Evolutionary conservation across 2,329 filamentous ascomycete species (phyloP).

Genomic region (Colletotrichum musicola): DNA sequence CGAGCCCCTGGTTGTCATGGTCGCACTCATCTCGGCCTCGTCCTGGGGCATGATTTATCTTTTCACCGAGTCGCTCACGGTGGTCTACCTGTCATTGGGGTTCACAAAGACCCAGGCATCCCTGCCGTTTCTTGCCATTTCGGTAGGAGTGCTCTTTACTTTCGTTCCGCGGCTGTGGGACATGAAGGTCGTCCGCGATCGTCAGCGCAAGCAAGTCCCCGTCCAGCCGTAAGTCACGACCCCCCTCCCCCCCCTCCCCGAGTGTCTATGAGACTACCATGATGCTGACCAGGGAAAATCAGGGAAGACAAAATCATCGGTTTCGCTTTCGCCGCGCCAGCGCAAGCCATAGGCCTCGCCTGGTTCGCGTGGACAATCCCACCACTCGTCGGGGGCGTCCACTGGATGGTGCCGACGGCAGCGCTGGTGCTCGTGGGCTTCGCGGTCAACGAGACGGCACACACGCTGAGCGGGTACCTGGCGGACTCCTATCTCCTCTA

Average conservation of each 20-base stretch:
- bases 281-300: not conserved
- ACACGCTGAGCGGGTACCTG: constrained; percentile 44
- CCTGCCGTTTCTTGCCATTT: constrained; percentile 55
- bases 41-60: constrained; percentile 62
- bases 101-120: constrained; percentile 51
- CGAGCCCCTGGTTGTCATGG: constrained; percentile 59
- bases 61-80: constrained; percentile 57
- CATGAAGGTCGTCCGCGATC: constrained; percentile 41
- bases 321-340: constrained; percentile 58
- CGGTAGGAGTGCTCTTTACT: constrained; percentile 54
- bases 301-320: constrained; percentile 45
- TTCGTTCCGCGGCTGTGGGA: constrained; percentile 59
- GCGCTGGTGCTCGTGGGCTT: constrained; percentile 60
- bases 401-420: constrained; percentile 55
- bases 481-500: constrained; percentile 45
- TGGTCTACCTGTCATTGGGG: constrained; percentile 53
- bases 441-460: constrained; percentile 56
- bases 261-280: not conserved
- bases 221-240: constrained; percentile 35
- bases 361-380: constrained; percentile 62
- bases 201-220: constrained; percentile 35
- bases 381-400: constrained; percentile 47
- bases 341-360: constrained; percentile 58
- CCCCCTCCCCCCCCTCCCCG: not conserved
- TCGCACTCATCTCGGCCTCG: constrained; percentile 56